Conservation (phyloP, 176 grass and related monocot species). For the Musa itinerans region DNA sequence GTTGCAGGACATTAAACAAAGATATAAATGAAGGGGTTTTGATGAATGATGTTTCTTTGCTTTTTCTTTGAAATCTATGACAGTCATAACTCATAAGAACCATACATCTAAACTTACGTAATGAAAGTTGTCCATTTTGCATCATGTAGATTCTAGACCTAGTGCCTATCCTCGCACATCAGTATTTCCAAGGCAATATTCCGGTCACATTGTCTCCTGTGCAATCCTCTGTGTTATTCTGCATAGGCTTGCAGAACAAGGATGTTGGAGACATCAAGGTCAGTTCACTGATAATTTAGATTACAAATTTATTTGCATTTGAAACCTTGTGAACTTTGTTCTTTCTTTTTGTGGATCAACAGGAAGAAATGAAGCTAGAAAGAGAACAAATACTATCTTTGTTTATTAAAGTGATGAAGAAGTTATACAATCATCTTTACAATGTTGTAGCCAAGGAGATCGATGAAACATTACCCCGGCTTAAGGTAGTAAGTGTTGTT, state of each 20-base stretch:
- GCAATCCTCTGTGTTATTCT: conserved; percentile 79
- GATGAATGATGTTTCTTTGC: no score
- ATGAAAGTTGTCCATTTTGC: background rate
- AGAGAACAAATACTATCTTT: conserved; percentile 78
- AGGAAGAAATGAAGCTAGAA: conserved; percentile 89
- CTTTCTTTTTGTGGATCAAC: conserved; percentile 18
- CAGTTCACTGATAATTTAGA: conserved; percentile 8
- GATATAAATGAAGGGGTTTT: background rate
- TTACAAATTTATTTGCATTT: no score
- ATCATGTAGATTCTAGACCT: conserved; percentile 84
- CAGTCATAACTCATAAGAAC: background rate
- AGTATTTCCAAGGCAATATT: conserved; percentile 87
- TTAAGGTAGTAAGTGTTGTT: conserved; percentile 55
- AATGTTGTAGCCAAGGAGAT: conserved; percentile 58
- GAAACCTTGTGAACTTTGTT: background rate
- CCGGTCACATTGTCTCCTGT: conserved; percentile 55
- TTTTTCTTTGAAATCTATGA: background rate
- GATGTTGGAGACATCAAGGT: conserved; percentile 70
- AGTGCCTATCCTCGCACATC: conserved; percentile 69
- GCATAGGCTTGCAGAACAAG: conserved; percentile 86
- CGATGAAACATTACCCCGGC: conserved; percentile 64
- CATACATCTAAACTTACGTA: background rate
- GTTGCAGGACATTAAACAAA: background rate
- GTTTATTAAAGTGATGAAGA: conserved; percentile 94
- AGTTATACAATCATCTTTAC: conserved; percentile 54